These are phyloP conservation scores for Apiotrichum akiyoshidainum DNA, from an alignment of 1,284 basidiomycete genomes.

Conservation along the genomic window DNA sequence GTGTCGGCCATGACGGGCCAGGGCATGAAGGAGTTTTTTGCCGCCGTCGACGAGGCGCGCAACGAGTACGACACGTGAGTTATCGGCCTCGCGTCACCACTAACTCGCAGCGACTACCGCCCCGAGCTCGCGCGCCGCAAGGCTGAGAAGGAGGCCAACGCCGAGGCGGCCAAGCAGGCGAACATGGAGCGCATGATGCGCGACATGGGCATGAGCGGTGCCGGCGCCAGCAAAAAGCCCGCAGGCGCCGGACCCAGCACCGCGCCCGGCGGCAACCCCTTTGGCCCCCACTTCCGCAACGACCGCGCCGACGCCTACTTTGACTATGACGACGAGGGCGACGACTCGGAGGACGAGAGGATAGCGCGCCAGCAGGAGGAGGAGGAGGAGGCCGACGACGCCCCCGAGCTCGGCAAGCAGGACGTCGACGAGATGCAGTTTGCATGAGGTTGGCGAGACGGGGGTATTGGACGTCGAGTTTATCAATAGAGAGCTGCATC, in stretches of 20 bases:
- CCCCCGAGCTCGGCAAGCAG: slow-evolving; percentile 30
- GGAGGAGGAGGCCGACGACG: slow-evolving; percentile 53
- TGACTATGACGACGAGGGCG: slow-evolving; percentile 11
- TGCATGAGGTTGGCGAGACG: slow-evolving; percentile 10
- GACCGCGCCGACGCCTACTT: slow-evolving; percentile 42
- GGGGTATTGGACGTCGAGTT: not conserved
- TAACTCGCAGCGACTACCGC: slow-evolving; percentile 70
- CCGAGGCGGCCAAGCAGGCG: slow-evolving; percentile 63
- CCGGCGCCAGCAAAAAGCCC: slow-evolving; percentile 39
- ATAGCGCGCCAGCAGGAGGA: slow-evolving; percentile 48
- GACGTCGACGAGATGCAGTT: slow-evolving; percentile 15
- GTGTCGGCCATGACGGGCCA: slow-evolving; percentile 93
- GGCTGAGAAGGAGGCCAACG: slow-evolving; percentile 56
- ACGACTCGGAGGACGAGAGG: slow-evolving; percentile 60
- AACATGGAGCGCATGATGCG: slow-evolving; percentile 78
- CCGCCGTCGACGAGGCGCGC: slow-evolving; percentile 80
- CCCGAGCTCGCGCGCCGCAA: slow-evolving; percentile 77
- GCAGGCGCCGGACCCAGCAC: no score
- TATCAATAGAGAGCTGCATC: not conserved
- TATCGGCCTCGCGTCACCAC: not conserved
- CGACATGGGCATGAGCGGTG: slow-evolving; percentile 74
- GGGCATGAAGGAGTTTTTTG: slow-evolving; percentile 86
- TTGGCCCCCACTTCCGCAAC: slow-evolving; percentile 47
- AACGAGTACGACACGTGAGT: slow-evolving; percentile 81
- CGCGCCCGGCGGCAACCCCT: slow-evolving; percentile 49